Evolutionary conservation across 208 protist species (phyloP), one percentile per base, ranked within the genome.

Genomic region (Crithidia expoeki): DNA sequence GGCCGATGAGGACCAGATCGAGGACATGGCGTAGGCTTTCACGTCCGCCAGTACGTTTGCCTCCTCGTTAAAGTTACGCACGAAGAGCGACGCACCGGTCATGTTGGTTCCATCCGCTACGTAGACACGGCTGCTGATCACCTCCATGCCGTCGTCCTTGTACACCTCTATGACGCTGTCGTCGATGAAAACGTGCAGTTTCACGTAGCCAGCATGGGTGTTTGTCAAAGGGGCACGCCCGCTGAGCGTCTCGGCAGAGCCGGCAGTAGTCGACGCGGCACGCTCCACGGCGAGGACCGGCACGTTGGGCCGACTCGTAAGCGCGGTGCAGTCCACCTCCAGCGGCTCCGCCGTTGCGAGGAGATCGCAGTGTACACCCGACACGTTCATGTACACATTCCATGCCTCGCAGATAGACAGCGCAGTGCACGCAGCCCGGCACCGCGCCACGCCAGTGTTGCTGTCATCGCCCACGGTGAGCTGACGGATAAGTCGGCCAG

Each of bases 101-200:
- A 66, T 52, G 42, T 57, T 4, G 14, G 1, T 67, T 21, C 46
- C 68, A 30, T 79, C 36, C 28, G 52, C 44, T 25, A 80, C 38
- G 68, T 83, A 83, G 27, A 80, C 36, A 21, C 73, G 79, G 33
- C 68, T 65, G 14, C 57, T 83, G 6, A 79, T 50, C 50, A 73
- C 68, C 74, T 89, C 70, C 55, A 83, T 33, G 0, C 72, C 79
- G 42, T 77, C 58, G 53, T 86, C 72, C 69, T 82, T 74, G 74
- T 84, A 78, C 40, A 86, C 36, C 72, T 89, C 79, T 0, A 83
- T 21, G 28, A 83, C 68, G 44, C 69, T 77, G 62, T 68, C 65
- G 49, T 83, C 79, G 49, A 83, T 68, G 60, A 69, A 80, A 28
- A 83, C 60, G 65, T 72, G 73, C 42, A 83, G 66, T 52, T 61